phyloP scores from a whole-genome alignment of 352 stramenopile genomes.

The Ochromonadaceae sp. region DNA sequence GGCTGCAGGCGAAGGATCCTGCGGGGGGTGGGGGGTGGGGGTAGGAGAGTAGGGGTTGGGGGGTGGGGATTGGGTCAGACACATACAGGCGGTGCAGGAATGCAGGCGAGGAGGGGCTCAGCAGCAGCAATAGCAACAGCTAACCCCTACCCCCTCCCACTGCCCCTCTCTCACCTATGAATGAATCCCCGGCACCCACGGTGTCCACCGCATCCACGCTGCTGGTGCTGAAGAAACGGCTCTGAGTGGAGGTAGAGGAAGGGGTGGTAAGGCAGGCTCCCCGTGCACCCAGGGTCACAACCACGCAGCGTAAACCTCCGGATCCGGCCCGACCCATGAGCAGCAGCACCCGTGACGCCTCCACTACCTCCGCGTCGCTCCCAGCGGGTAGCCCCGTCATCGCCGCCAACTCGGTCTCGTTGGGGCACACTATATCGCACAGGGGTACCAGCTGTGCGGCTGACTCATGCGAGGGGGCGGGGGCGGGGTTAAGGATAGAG shows the following conservation, averaged over 20 bases:
- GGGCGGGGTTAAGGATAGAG: neutral
- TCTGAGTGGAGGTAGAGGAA: neutral
- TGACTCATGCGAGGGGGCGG: neutral
- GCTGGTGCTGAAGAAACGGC: no score
- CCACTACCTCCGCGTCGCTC: neutral
- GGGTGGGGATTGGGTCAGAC: no score
- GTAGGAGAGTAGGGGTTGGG: no score
- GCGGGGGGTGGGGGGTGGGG: no score
- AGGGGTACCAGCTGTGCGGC: neutral
- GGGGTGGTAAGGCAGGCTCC: neutral
- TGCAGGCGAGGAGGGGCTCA: no score
- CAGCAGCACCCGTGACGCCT: neutral
- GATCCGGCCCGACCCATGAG: no score
- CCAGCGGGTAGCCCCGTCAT: neutral
- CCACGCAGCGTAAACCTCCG: neutral
- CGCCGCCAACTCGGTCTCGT: neutral
- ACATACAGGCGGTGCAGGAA: no score
- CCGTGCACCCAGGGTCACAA: neutral
- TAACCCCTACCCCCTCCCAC: no score
- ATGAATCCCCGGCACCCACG: constrained; percentile 7
- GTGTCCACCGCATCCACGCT: constrained; percentile 6
- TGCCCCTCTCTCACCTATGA: constrained; percentile 3
- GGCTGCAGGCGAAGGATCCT: no score
- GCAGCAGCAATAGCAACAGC: no score
- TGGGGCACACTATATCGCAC: neutral